A percentile compares a stretch with the other conserved stretches of the same genome.
These are phyloP conservation scores for Dalbergia cultrata DNA, from an alignment of 306 rosid genomes.

Conservation along the genomic window DNA sequence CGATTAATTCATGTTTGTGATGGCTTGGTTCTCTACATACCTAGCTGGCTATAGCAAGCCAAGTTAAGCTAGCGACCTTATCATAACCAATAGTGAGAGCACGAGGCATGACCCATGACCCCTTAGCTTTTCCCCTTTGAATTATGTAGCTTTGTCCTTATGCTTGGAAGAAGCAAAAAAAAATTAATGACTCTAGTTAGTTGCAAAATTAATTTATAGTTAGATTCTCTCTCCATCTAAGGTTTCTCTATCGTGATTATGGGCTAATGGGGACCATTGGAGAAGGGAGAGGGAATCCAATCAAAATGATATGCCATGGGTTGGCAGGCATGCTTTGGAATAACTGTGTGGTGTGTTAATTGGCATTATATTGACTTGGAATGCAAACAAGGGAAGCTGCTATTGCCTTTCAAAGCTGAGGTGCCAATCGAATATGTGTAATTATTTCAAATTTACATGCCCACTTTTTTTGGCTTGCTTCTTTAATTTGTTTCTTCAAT, in stretches of 20 bases:
- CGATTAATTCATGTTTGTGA: not conserved
- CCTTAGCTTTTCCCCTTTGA: slow-evolving; percentile 2
- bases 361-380: slow-evolving; percentile 60
- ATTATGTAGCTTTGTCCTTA: slow-evolving; percentile 50
- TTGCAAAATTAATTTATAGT: slow-evolving; percentile 25
- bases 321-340: slow-evolving; percentile 57
- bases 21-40: slow-evolving; percentile 8
- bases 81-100: slow-evolving; percentile 50
- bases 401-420: slow-evolving; percentile 59
- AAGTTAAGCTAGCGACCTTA: slow-evolving; percentile 13
- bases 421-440: slow-evolving; percentile 63
- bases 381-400: slow-evolving; percentile 62
- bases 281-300: slow-evolving; percentile 48
- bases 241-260: slow-evolving; percentile 46
- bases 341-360: slow-evolving; percentile 44
- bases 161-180: slow-evolving; percentile 44
- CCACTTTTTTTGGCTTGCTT: slow-evolving; percentile 41
- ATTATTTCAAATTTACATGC: slow-evolving; percentile 46
- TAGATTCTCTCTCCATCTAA: slow-evolving; percentile 30
- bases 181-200: slow-evolving; percentile 19
- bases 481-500: slow-evolving; percentile 35
- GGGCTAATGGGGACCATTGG: slow-evolving; percentile 58
- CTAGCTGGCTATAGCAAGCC: slow-evolving; percentile 33
- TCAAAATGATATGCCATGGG: slow-evolving; percentile 35
- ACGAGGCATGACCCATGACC: slow-evolving; percentile 52